These are phyloP conservation scores for Cyberlindnera maclurae DNA, from an alignment of 805 yeast species.

Conservation along the genomic window DNA sequence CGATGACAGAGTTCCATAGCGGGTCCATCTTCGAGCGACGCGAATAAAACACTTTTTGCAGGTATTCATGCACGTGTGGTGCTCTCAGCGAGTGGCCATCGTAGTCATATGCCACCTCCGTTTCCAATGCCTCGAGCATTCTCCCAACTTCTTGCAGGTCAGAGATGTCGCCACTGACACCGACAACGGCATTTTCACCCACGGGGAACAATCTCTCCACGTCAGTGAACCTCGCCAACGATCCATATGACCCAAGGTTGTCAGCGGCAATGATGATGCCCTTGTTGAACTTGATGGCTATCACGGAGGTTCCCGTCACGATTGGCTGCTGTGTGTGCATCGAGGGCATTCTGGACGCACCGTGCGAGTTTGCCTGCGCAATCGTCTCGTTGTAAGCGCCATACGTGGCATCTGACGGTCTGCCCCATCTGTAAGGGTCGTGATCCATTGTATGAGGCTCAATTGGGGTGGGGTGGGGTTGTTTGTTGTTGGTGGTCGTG, in stretches of 20 bases:
- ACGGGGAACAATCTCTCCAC: conserved; percentile 80
- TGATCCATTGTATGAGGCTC: conserved; percentile 60
- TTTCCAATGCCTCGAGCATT: conserved; percentile 68
- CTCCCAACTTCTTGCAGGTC: conserved; percentile 84
- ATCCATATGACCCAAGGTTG: conserved; percentile 88
- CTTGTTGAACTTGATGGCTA: conserved; percentile 81
- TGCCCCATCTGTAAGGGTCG: conserved; percentile 94
- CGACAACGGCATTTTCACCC: conserved; percentile 83
- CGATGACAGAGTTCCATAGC: conserved; percentile 88
- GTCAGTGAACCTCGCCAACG: conserved; percentile 78
- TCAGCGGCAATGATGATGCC: conserved; percentile 96
- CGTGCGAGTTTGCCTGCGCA: conserved; percentile 44
- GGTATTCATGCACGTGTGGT: conserved; percentile 81
- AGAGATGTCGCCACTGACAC: conserved; percentile 89
- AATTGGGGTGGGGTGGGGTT: background rate
- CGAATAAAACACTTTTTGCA: conserved; percentile 75
- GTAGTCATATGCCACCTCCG: conserved; percentile 72
- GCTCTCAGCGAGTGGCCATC: conserved; percentile 67
- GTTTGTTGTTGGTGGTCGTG: no score
- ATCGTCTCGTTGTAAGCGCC: conserved; percentile 75
- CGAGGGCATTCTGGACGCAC: conserved; percentile 37
- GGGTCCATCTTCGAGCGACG: conserved; percentile 95
- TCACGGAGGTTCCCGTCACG: conserved; percentile 93
- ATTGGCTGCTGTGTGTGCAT: conserved; percentile 91
- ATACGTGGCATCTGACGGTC: conserved; percentile 77